phyloP scores from a whole-genome alignment of 1,284 basidiomycete species.

The Anthracocystis setariae region DNA sequence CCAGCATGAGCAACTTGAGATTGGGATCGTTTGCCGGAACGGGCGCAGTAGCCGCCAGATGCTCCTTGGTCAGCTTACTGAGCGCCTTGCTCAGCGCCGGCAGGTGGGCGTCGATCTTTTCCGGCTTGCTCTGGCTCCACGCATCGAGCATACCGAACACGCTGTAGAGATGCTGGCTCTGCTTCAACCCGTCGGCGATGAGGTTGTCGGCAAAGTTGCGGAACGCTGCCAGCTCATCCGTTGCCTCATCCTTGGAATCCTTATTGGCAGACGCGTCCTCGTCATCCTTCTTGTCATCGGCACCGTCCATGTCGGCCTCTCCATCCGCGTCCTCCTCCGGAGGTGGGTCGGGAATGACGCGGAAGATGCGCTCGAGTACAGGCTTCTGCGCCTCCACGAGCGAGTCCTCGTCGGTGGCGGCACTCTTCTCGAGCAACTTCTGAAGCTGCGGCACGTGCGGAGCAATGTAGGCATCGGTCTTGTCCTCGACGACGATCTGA shows the following conservation, averaged over 20 bases:
- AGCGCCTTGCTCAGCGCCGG: constrained; percentile 83
- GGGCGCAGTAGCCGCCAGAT: constrained; percentile 73
- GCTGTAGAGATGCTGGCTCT: constrained; percentile 79
- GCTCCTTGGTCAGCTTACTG: constrained; percentile 87
- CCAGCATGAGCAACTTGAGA: constrained; percentile 70
- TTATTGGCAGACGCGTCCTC: constrained; percentile 24
- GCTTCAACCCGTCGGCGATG: constrained; percentile 83
- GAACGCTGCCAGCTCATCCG: constrained; percentile 77
- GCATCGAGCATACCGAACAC: constrained; percentile 87
- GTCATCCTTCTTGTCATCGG: constrained; percentile 78
- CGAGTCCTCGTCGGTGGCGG: constrained; percentile 47
- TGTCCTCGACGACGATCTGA: constrained; percentile 84
- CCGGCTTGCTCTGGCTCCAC: constrained; percentile 83
- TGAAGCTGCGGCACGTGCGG: constrained; percentile 83
- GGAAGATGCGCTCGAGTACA: constrained; percentile 85
- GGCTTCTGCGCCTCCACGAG: constrained; percentile 59
- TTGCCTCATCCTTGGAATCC: constrained; percentile 29
- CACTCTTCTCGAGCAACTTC: constrained; percentile 76
- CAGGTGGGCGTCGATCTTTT: constrained; percentile 83
- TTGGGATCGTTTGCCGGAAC: constrained; percentile 57
- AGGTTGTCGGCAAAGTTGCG: constrained; percentile 79
- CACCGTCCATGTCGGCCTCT: constrained; percentile 38
- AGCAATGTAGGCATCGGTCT: constrained; percentile 84
- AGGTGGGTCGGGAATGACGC: constrained; percentile 75
- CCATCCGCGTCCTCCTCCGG: constrained; percentile 55